Percentiles rank a stretch among this genome's conserved stretches.
Evolutionary conservation across 768 basidiomycete genomes (phyloP).

Genomic region (Pulveroboletus sp.): DNA sequence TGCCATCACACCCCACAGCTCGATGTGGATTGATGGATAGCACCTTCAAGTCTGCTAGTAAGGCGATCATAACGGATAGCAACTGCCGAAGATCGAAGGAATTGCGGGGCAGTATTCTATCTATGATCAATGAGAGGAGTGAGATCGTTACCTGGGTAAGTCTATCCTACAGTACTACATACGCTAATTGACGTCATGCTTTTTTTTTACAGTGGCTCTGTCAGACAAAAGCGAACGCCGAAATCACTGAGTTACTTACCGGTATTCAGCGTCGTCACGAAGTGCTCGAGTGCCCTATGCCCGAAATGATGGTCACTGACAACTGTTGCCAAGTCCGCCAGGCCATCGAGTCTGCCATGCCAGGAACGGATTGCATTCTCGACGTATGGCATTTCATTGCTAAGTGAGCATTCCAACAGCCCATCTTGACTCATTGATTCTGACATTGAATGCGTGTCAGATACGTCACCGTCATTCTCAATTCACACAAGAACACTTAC

Average conservation of each 20-base stretch:
- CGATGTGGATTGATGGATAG: slow-evolving; percentile 10
- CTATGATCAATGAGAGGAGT: background rate
- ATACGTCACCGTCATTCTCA: slow-evolving; percentile 12
- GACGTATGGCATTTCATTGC: slow-evolving; percentile 22
- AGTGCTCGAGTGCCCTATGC: too few species aligned
- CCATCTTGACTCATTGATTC: too few species aligned
- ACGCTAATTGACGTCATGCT: background rate
- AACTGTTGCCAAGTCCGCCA: slow-evolving; percentile 21
- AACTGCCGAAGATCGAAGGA: too few species aligned
- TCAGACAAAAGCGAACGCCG: too few species aligned
- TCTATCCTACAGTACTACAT: background rate
- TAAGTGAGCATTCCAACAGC: slow-evolving; percentile 7
- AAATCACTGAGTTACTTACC: too few species aligned
- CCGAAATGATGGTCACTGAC: slow-evolving; percentile 14
- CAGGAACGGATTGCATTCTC: background rate
- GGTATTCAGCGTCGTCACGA: background rate
- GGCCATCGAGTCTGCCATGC: slow-evolving; percentile 7
- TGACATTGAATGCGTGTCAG: background rate
- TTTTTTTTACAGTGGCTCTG: too few species aligned
- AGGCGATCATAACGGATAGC: too few species aligned
- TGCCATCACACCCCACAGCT: slow-evolving; percentile 1
- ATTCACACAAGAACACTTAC: slow-evolving; percentile 6
- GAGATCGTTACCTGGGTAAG: too few species aligned
- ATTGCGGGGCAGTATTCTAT: too few species aligned
- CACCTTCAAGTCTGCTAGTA: slow-evolving; percentile 16